phyloP scores from a whole-genome alignment of 345 rosid species.

The Turritis glabra region DNA sequence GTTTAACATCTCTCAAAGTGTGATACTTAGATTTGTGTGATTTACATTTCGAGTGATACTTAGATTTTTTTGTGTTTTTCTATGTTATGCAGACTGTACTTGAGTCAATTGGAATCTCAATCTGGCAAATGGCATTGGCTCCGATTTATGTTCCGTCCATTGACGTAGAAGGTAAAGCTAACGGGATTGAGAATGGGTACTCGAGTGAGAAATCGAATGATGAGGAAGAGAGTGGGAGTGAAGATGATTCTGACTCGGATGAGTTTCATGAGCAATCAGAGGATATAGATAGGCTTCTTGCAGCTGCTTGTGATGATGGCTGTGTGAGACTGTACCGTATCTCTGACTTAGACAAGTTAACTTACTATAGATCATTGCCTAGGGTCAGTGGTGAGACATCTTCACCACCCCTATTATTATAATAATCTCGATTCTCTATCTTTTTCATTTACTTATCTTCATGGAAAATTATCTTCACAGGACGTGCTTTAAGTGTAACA shows the following conservation, averaged over 20 bases:
- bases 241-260: conserved; percentile 54
- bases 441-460: conserved; percentile 5
- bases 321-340: conserved; percentile 65
- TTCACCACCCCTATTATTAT: background rate
- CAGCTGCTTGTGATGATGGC: conserved; percentile 89
- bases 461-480: conserved; percentile 43
- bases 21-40: too few relatives aligned
- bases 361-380: conserved; percentile 71
- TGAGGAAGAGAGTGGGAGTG: conserved; percentile 53
- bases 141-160: conserved; percentile 34
- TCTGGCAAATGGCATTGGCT: conserved; percentile 92
- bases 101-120: conserved; percentile 72
- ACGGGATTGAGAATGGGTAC: conserved; percentile 53
- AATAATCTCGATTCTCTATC: background rate
- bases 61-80: background rate
- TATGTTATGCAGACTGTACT: conserved; percentile 60
- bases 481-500: conserved; percentile 73
- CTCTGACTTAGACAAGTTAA: conserved; percentile 55
- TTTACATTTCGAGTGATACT: background rate
- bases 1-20: conserved; percentile 30
- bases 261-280: conserved; percentile 42
- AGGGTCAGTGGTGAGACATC: conserved; percentile 94
- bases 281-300: conserved; percentile 50
- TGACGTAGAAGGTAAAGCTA: conserved; percentile 37
- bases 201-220: conserved; percentile 38